Evolutionary conservation across 2,329 filamentous ascomycete genomes (phyloP), one percentile per base, ranked within the genome.

Genomic region (Pestalotiopsis fici): DNA sequence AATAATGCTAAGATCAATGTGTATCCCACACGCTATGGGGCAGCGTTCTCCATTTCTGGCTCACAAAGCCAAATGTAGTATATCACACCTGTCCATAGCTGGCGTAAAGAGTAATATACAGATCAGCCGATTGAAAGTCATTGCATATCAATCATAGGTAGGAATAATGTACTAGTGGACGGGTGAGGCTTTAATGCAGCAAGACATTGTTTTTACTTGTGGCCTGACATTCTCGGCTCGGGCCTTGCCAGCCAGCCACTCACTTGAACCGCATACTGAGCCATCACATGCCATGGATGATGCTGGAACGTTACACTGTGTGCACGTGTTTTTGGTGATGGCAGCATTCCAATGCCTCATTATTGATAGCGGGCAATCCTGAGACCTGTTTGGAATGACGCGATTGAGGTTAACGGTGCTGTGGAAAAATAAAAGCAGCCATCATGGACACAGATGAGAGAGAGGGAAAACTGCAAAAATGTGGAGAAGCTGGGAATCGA

Each of bases 401-500:
- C n/a, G 3, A 35, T 35, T 35, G 31, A 6, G 7, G 11, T n/a
- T 18, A 50, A 50, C 43, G 2, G 5, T 50, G 43, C 9, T 18
- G 39, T 11, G 4, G 6, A n/a, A 50, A 23, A 50, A 50, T 50
- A 12, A 23, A 21, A 50, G n/a, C 7, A 50, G 1, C 4, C 3
- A 21, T 7, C 5, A 9, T 2, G n/a, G 4, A 35, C 31, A 35
- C 1, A 11, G 43, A 57, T 31, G 9, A n/a, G 7, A n/a, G 11
- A n/a, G 4, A 35, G n/a, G n/a, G 28, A 66, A 61, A 31, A 9
- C 25, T 61, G 28, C 27, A 66, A 66, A 55, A 39, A 55, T 55
- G 27, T 66, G 65, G 65, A 66, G 65, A 66, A 37, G 59, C 65
- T 61, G 65, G 57, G 65, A 66, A 66, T 66, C 59, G 65, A 66